Percentiles rank a stretch among this genome's conserved stretches.
phyloP scores from a whole-genome alignment of 2,329 filamentous ascomycete genomes.

The Botrytis pseudocinerea region DNA sequence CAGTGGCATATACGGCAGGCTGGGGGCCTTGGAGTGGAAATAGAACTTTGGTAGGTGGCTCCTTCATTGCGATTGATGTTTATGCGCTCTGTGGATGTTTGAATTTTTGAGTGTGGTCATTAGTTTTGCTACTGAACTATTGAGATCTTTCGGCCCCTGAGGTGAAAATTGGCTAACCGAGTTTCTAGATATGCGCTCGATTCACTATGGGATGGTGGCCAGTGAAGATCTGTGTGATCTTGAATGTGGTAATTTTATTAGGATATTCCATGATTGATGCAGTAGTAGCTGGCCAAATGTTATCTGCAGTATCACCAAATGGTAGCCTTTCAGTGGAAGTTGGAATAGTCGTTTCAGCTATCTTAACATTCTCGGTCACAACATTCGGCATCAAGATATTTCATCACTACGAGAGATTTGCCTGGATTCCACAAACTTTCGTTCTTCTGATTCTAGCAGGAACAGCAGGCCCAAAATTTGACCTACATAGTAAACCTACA shows the following conservation, averaged over 20 bases:
- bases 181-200: slow-evolving; percentile 48
- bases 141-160: neutral
- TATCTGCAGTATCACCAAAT: slow-evolving; percentile 62
- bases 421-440: slow-evolving; percentile 63
- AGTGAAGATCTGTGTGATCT: slow-evolving; percentile 60
- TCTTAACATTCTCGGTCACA: slow-evolving; percentile 63
- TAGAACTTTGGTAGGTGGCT: slow-evolving; percentile 54
- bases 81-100: neutral
- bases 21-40: slow-evolving; percentile 63
- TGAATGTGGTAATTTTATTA: slow-evolving; percentile 63
- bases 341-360: slow-evolving; percentile 64
- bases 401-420: slow-evolving; percentile 68
- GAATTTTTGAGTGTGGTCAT: neutral
- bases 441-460: slow-evolving; percentile 63
- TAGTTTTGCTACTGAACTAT: neutral
- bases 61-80: neutral
- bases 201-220: slow-evolving; percentile 68
- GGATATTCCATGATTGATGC: slow-evolving; percentile 64
- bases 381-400: slow-evolving; percentile 69
- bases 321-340: slow-evolving; percentile 63
- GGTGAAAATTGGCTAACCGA: slow-evolving; percentile 15
- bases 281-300: slow-evolving; percentile 66
- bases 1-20: slow-evolving; percentile 60
- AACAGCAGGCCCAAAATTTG: slow-evolving; percentile 60
- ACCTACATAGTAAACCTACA: slow-evolving; percentile 52